Evolutionary conservation across 495 filamentous ascomycete genomes (phyloP).

Genomic region (Geopyxis carbonaria): DNA sequence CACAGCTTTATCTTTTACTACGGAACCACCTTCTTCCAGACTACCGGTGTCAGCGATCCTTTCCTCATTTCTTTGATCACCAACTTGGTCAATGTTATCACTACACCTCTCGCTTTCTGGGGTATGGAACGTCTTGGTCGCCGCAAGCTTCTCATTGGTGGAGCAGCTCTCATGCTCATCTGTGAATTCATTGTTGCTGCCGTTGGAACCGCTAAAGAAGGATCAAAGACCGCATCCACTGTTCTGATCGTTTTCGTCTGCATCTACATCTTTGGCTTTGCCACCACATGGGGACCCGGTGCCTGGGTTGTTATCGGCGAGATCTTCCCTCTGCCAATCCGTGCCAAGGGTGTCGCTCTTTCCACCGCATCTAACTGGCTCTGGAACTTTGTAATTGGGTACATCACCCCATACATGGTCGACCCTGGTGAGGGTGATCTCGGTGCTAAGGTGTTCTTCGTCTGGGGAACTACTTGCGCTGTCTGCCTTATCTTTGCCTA

Average conservation of each 20-base stretch:
- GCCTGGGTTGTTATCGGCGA: slow-evolving; percentile 67
- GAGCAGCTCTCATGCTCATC: slow-evolving; percentile 52
- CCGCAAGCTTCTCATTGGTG: slow-evolving; percentile 47
- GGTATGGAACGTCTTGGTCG: slow-evolving; percentile 51
- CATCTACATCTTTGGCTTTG: slow-evolving; percentile 45
- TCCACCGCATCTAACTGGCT: slow-evolving; percentile 57
- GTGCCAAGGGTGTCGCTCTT: slow-evolving; percentile 58
- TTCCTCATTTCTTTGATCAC: slow-evolving; percentile 39
- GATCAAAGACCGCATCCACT: slow-evolving; percentile 49
- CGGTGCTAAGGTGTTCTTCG: slow-evolving; percentile 62
- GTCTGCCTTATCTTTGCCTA: slow-evolving; percentile 59
- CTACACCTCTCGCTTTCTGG: slow-evolving; percentile 50
- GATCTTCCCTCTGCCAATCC: slow-evolving; percentile 54
- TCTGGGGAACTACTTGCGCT: slow-evolving; percentile 61
- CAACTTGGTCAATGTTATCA: slow-evolving; percentile 62
- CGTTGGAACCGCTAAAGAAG: slow-evolving; percentile 34
- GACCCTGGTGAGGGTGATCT: slow-evolving; percentile 56
- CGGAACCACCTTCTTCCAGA: slow-evolving; percentile 46
- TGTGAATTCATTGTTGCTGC: slow-evolving; percentile 49
- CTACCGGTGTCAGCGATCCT: slow-evolving; percentile 46
- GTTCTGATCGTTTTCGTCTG: slow-evolving; percentile 69
- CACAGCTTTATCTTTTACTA: slow-evolving; percentile 17
- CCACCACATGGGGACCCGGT: slow-evolving; percentile 57
- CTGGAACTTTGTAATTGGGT: slow-evolving; percentile 72
- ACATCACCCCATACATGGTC: slow-evolving; percentile 60